phyloP scores from a whole-genome alignment of 2,329 filamentous ascomycete species.

The Capronia americana region DNA sequence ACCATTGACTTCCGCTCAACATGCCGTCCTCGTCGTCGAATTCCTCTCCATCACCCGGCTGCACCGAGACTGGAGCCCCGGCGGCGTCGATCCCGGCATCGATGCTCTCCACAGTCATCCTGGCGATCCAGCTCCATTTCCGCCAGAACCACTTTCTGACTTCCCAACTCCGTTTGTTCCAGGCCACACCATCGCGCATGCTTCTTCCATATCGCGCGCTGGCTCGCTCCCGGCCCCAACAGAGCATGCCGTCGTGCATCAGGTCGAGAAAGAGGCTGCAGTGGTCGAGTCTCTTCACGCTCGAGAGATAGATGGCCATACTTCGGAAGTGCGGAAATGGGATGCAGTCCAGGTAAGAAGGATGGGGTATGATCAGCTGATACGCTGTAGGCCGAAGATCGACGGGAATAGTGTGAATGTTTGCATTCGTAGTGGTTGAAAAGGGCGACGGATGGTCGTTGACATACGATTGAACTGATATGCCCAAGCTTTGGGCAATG shows the following conservation, averaged over 20 bases:
- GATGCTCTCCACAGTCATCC: conserved; percentile 49
- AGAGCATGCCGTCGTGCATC: conserved; percentile 46
- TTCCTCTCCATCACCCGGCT: conserved; percentile 37
- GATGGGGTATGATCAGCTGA: conserved; percentile 33
- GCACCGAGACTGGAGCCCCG: conserved; percentile 37
- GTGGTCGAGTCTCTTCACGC: conserved; percentile 44
- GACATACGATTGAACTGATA: conserved; percentile 28
- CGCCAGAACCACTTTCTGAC: conserved; percentile 53
- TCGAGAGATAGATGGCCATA: conserved; percentile 33
- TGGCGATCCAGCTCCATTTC: conserved; percentile 49
- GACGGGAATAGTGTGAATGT: conserved; percentile 24
- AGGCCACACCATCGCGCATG: conserved; percentile 46
- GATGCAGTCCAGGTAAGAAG: conserved; percentile 34
- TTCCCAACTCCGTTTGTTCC: conserved; percentile 56
- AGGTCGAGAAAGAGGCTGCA: conserved; percentile 48
- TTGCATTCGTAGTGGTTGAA: conserved; percentile 21
- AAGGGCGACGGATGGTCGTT: conserved; percentile 37
- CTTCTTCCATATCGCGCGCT: conserved; percentile 41
- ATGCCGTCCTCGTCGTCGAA: conserved; percentile 14
- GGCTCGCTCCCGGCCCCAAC: conserved; percentile 46
- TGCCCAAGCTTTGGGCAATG: conserved; percentile 31
- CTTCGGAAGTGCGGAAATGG: conserved; percentile 35
- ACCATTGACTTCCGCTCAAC: background rate
- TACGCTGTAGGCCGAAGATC: conserved; percentile 29
- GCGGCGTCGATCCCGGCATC: conserved; percentile 16